Evolutionary conservation across 305 asterid genomes (phyloP).

Genomic region (Fraxinus angustifolia): DNA sequence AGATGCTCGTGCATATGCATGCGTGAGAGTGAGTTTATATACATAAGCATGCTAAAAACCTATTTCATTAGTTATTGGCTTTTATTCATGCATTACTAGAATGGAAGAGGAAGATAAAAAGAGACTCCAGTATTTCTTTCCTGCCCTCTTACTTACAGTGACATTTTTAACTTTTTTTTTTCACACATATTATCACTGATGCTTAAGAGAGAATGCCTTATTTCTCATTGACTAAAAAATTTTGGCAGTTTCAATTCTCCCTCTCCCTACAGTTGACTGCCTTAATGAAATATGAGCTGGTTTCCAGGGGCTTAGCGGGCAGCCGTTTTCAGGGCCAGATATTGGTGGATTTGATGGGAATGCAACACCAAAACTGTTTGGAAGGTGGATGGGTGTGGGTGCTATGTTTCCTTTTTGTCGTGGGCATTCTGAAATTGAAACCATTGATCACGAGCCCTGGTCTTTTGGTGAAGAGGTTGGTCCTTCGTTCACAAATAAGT

Average conservation of each 20-base stretch:
- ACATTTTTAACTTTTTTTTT: background rate
- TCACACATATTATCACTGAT: background rate
- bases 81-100: background rate
- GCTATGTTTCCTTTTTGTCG: conserved; percentile 95
- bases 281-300: conserved; percentile 20
- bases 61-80: background rate
- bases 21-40: background rate
- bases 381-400: conserved; percentile 98
- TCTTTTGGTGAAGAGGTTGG: conserved; percentile 94
- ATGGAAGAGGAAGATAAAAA: background rate
- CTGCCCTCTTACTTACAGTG: background rate
- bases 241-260: background rate
- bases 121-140: background rate
- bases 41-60: background rate
- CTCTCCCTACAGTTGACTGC: conserved; percentile 2
- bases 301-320: conserved; percentile 90
- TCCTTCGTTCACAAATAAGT: conserved; percentile 13
- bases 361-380: conserved; percentile 94
- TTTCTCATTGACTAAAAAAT: background rate
- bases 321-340: conserved; percentile 94
- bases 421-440: conserved; percentile 80
- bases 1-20: background rate
- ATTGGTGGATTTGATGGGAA: conserved; percentile 96
- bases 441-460: conserved; percentile 93
- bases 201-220: background rate